These are phyloP conservation scores for Claviceps spartinae DNA, from an alignment of 2,329 filamentous ascomycete genomes.

Conservation along the genomic window DNA sequence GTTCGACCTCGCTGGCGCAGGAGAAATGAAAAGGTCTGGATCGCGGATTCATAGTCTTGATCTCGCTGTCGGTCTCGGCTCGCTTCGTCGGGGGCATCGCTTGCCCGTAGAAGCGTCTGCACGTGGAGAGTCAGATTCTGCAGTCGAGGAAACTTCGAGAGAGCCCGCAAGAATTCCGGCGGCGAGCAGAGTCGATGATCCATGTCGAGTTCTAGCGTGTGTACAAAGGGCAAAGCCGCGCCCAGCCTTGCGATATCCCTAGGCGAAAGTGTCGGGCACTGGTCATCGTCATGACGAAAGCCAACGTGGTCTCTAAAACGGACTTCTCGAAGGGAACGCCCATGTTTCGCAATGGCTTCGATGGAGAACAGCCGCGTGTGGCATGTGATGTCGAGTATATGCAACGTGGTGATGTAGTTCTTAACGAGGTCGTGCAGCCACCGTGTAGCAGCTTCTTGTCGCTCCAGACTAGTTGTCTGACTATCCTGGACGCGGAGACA, in stretches of 20 bases:
- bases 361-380: constrained; percentile 23
- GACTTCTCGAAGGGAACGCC: constrained; percentile 22
- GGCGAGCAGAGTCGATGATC: constrained; percentile 25
- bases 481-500: constrained; percentile 26
- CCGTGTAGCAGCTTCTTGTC: constrained; percentile 25
- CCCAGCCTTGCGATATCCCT: constrained; percentile 23
- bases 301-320: constrained; percentile 16
- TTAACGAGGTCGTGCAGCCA: constrained; percentile 21
- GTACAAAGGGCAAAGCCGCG: constrained; percentile 17
- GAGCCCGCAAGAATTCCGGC: constrained; percentile 22
- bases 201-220: constrained; percentile 33
- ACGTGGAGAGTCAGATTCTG: constrained; percentile 29
- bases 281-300: neutral
- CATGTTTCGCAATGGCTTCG: constrained; percentile 26
- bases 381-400: constrained; percentile 26
- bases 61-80: constrained; percentile 25
- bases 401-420: constrained; percentile 23
- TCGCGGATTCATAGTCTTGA: constrained; percentile 23
- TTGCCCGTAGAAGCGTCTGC: constrained; percentile 26
- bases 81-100: constrained; percentile 13
- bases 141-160: constrained; percentile 26
- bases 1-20: constrained; percentile 14
- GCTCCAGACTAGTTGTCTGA: constrained; percentile 25
- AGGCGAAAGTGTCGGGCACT: constrained; percentile 18
- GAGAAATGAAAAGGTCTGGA: constrained; percentile 21